Conservation (phyloP, 2,329 filamentous ascomycete species). For the Gnomoniopsis sp. region DNA sequence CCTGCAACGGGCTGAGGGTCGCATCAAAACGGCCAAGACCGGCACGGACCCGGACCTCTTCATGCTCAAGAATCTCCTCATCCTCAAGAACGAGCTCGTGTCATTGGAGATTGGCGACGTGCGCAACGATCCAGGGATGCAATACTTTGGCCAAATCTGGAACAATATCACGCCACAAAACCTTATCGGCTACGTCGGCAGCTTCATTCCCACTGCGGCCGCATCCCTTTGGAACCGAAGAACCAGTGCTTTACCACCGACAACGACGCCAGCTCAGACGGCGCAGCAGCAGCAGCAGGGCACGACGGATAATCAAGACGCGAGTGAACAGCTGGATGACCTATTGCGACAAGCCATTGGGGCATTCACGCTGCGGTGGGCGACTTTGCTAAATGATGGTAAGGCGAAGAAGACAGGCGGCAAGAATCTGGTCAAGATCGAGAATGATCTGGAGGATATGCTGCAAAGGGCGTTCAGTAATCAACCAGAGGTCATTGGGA, state of each 20-base stretch:
- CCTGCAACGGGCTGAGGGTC: constrained; percentile 70
- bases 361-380: constrained; percentile 60
- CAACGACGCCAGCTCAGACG: constrained; percentile 24
- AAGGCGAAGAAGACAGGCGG: constrained; percentile 44
- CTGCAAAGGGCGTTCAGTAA: constrained; percentile 57
- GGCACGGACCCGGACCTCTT: constrained; percentile 80
- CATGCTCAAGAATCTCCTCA: constrained; percentile 88
- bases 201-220: constrained; percentile 55
- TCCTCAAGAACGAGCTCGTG: constrained; percentile 93
- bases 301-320: constrained; percentile 47
- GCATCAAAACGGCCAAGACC: constrained; percentile 60
- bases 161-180: constrained; percentile 57
- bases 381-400: constrained; percentile 47
- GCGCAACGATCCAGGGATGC: constrained; percentile 49
- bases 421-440: constrained; percentile 49
- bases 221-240: constrained; percentile 42
- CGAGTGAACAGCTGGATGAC: constrained; percentile 63
- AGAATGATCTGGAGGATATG: constrained; percentile 53
- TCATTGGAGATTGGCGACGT: constrained; percentile 86
- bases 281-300: constrained; percentile 20
- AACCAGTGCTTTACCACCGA: constrained; percentile 28
- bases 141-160: constrained; percentile 65
- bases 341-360: constrained; percentile 60
- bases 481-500: constrained; percentile 56
- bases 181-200: constrained; percentile 56